phyloP scores from a whole-genome alignment of 352 stramenopile genomes.

The Chrysophaeum taylorii region DNA sequence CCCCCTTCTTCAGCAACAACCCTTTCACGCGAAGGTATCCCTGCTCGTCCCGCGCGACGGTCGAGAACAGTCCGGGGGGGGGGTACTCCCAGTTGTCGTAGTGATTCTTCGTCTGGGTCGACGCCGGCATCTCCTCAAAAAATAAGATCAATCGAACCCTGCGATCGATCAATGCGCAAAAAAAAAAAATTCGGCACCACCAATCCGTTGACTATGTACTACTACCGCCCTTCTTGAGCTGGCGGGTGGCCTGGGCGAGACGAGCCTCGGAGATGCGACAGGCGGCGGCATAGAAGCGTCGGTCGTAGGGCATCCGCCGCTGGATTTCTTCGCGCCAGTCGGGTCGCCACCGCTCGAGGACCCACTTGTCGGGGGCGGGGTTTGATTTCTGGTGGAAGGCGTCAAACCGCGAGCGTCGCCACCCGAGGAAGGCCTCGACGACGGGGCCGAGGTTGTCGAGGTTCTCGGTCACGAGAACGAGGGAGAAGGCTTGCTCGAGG shows the following conservation, averaged over 20 bases:
- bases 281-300: background rate
- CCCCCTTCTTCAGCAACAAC: slow-evolving; percentile 5
- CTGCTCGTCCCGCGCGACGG: background rate
- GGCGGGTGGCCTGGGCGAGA: background rate
- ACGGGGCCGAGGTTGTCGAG: background rate
- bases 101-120: no score
- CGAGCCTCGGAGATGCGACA: background rate
- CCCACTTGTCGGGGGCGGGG: background rate
- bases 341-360: background rate
- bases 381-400: slow-evolving; percentile 5
- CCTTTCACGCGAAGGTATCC: background rate
- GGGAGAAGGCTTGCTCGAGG: background rate
- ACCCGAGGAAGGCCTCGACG: background rate
- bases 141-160: no score
- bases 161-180: no score
- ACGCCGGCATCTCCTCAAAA: no score
- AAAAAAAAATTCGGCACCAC: no score
- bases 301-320: slow-evolving; percentile 4
- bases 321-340: slow-evolving; percentile 3
- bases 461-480: slow-evolving; percentile 1
- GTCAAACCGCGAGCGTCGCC: background rate
- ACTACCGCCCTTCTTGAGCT: background rate
- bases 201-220: no score
- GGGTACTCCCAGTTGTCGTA: slow-evolving; percentile 15
- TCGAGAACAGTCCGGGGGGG: background rate